Evolutionary conservation across 2,329 filamentous ascomycete genomes (phyloP).

Genomic region (Lecanicillium sp.): DNA sequence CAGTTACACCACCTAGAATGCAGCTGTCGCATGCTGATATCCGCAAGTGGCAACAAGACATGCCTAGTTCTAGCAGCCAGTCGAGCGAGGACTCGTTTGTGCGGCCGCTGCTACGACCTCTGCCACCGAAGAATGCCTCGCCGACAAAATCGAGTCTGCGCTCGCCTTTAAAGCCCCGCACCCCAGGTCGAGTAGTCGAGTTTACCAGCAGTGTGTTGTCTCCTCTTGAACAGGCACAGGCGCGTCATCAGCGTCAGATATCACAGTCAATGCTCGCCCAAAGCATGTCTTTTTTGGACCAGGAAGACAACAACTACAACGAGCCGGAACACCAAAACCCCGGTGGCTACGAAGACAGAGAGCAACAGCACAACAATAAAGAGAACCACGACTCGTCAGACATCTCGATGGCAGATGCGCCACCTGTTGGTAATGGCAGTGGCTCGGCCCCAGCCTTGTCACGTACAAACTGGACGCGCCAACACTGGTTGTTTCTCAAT

Average conservation of each 20-base stretch:
- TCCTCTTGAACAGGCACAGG: slow-evolving; percentile 35
- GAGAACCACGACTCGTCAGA: slow-evolving; percentile 27
- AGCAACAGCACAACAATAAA: slow-evolving; percentile 23
- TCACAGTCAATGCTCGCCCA: slow-evolving; percentile 20
- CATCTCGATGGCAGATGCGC: slow-evolving; percentile 24
- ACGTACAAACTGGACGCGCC: slow-evolving; percentile 39
- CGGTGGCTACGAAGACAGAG: neutral
- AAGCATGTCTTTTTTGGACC: slow-evolving; percentile 16
- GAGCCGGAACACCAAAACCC: neutral
- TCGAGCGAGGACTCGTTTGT: slow-evolving; percentile 29
- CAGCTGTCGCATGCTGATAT: slow-evolving; percentile 38
- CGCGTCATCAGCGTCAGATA: slow-evolving; percentile 25
- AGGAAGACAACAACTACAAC: slow-evolving; percentile 11
- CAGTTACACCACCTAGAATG: slow-evolving; percentile 33
- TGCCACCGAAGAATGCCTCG: slow-evolving; percentile 46
- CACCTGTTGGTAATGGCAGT: slow-evolving; percentile 18
- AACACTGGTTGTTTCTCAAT: slow-evolving; percentile 50
- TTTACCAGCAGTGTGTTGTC: slow-evolving; percentile 48
- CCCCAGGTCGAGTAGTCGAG: slow-evolving; percentile 52
- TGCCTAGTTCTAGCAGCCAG: slow-evolving; percentile 26
- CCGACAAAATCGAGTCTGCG: slow-evolving; percentile 52
- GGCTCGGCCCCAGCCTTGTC: slow-evolving; percentile 26
- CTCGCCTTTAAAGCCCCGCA: slow-evolving; percentile 52
- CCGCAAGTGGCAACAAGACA: slow-evolving; percentile 35
- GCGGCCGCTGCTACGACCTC: slow-evolving; percentile 39